A percentile compares a stretch with the other conserved stretches of the same genome.
phyloP scores from a whole-genome alignment of 2,329 filamentous ascomycete genomes.

The Rhinocladiella mackenziei region DNA sequence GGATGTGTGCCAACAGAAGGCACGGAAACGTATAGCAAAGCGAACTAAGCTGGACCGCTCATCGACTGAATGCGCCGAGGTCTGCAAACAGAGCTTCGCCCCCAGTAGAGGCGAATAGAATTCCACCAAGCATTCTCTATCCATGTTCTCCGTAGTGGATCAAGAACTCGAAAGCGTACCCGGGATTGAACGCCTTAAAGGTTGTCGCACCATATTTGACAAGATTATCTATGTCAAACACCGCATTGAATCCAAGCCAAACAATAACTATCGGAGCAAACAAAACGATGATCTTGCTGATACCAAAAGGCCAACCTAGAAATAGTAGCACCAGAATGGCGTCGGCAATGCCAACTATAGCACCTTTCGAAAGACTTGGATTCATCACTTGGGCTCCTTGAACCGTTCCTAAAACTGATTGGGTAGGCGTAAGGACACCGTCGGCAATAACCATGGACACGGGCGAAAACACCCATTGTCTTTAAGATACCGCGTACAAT shows the following conservation, averaged over 20 bases:
- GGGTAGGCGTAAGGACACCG: conserved; percentile 54
- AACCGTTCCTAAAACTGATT: conserved; percentile 55
- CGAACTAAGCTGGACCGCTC: too few relatives aligned
- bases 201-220: too few relatives aligned
- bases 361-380: conserved; percentile 43
- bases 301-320: conserved; percentile 54
- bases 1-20: too few relatives aligned
- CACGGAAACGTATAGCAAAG: too few relatives aligned
- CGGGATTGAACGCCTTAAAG: too few relatives aligned
- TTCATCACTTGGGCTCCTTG: conserved; percentile 51
- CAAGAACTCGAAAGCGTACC: too few relatives aligned
- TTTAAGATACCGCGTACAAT: neutral
- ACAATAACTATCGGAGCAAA: conserved; percentile 55
- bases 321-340: conserved; percentile 53
- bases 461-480: conserved; percentile 30
- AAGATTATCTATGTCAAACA: conserved; percentile 53
- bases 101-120: too few relatives aligned
- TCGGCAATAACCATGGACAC: conserved; percentile 55
- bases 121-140: too few relatives aligned
- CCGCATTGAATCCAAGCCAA: conserved; percentile 51
- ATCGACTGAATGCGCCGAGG: too few relatives aligned
- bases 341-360: conserved; percentile 50
- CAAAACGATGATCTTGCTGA: conserved; percentile 44
- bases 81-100: too few relatives aligned
- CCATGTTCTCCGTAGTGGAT: too few relatives aligned